Evolutionary conservation across 306 rosid genomes (phyloP).

Genomic region (Prunus mongolica): DNA sequence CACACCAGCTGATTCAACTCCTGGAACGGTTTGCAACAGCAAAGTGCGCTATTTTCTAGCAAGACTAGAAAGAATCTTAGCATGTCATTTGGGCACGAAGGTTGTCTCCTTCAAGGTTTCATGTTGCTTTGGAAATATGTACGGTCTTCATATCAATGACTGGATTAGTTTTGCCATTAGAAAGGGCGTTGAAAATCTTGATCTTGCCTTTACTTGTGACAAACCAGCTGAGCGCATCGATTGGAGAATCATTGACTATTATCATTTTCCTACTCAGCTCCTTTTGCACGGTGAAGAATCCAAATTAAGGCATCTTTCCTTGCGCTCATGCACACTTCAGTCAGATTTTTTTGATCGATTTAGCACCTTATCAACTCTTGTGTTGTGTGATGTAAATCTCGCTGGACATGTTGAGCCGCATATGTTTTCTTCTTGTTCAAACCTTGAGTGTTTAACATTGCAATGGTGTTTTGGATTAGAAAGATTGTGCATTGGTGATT

Average conservation of each 20-base stretch:
- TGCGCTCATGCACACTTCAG: not conserved
- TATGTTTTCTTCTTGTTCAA: not conserved
- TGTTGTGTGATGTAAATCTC: not conserved
- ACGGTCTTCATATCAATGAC: not conserved
- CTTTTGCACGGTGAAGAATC: not conserved
- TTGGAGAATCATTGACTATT: not conserved
- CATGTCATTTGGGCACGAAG: not conserved
- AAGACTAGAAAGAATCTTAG: not conserved
- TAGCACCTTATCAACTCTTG: constrained; percentile 4
- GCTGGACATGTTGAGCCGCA: not conserved
- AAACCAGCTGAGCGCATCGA: not conserved
- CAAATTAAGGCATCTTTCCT: not conserved
- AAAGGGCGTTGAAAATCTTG: constrained; percentile 11
- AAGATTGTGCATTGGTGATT: not conserved
- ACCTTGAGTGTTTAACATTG: constrained; percentile 12
- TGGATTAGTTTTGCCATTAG: not conserved
- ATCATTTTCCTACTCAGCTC: not conserved
- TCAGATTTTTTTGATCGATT: constrained; percentile 5
- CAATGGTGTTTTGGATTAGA: constrained; percentile 12
- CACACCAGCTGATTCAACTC: no score
- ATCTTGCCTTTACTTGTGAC: not conserved
- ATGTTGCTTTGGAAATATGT: not conserved
- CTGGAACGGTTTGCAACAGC: not conserved
- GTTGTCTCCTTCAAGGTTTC: constrained; percentile 6
- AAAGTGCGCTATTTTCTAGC: not conserved